Conservation (phyloP, 2,329 filamentous ascomycete genomes). For the Sordariomycetes sp. region DNA sequence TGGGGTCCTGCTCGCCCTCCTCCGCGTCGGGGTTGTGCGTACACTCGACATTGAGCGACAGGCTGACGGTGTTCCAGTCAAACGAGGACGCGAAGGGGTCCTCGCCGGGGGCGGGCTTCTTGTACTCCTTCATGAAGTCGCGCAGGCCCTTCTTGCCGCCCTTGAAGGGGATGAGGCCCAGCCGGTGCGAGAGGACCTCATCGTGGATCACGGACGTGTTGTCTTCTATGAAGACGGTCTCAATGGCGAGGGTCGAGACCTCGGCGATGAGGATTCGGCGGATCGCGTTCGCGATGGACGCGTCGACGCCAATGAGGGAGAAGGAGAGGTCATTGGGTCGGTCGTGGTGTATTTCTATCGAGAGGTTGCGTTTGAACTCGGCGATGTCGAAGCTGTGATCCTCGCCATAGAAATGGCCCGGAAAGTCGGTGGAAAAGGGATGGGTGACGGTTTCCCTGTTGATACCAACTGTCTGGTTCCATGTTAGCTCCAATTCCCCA, state of each 20-base stretch:
- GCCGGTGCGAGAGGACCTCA: slow-evolving; percentile 80
- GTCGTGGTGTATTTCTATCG: slow-evolving; percentile 75
- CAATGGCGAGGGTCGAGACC: slow-evolving; percentile 87
- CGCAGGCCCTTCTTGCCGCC: slow-evolving; percentile 63
- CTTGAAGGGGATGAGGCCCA: slow-evolving; percentile 83
- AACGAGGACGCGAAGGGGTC: slow-evolving; percentile 45
- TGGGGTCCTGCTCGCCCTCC: slow-evolving; percentile 64
- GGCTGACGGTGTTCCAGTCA: slow-evolving; percentile 79
- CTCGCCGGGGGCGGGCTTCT: slow-evolving; percentile 52
- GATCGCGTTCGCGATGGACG: slow-evolving; percentile 91
- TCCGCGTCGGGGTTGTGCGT: slow-evolving; percentile 62
- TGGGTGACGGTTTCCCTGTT: slow-evolving; percentile 84
- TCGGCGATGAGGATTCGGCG: slow-evolving; percentile 91
- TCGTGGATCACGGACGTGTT: slow-evolving; percentile 98
- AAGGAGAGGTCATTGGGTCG: slow-evolving; percentile 67
- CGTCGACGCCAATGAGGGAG: slow-evolving; percentile 83
- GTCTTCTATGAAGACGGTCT: slow-evolving; percentile 85
- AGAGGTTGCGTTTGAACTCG: slow-evolving; percentile 56
- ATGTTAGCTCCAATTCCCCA: background rate
- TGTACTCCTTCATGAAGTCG: slow-evolving; percentile 71
- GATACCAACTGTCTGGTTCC: slow-evolving; percentile 62
- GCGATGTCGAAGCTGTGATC: slow-evolving; percentile 69
- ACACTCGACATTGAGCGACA: slow-evolving; percentile 69
- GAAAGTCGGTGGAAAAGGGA: slow-evolving; percentile 82
- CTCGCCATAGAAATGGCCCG: slow-evolving; percentile 80